These are phyloP conservation scores for Neurospora sp. DNA, from an alignment of 2,329 filamentous ascomycete species.

Conservation along the genomic window DNA sequence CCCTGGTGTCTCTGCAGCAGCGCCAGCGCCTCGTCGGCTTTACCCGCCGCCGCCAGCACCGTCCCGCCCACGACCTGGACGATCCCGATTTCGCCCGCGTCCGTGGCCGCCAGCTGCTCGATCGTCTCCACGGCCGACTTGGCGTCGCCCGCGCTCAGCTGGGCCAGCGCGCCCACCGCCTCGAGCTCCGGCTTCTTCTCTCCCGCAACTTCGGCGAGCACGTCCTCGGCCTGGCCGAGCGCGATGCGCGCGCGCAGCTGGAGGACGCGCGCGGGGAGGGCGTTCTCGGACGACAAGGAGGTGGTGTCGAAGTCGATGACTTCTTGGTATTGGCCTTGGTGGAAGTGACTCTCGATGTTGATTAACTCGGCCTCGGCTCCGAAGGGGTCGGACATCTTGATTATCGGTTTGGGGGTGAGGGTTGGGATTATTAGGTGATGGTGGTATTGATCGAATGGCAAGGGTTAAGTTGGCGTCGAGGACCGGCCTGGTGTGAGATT, in stretches of 20 bases:
- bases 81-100: slow-evolving; percentile 58
- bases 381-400: slow-evolving; percentile 52
- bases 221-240: slow-evolving; percentile 65
- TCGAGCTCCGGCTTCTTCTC: slow-evolving; percentile 59
- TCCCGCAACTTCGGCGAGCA: slow-evolving; percentile 57
- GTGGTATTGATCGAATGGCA: not conserved
- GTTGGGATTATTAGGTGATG: not conserved
- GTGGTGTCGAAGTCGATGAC: slow-evolving; percentile 80
- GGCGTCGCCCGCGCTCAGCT: slow-evolving; percentile 48
- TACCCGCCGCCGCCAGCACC: slow-evolving; percentile 67
- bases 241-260: slow-evolving; percentile 75
- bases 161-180: slow-evolving; percentile 67
- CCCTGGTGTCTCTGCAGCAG: slow-evolving; percentile 77
- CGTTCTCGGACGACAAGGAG: slow-evolving; percentile 68
- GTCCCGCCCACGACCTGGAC: slow-evolving; percentile 80
- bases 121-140: slow-evolving; percentile 52
- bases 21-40: slow-evolving; percentile 75
- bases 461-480: not conserved
- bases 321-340: slow-evolving; percentile 75
- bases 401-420: not conserved
- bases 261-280: slow-evolving; percentile 64
- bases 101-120: slow-evolving; percentile 55
- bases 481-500: not conserved
- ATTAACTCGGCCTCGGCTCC: slow-evolving; percentile 62
- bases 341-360: slow-evolving; percentile 61